A percentile compares a stretch with the other conserved stretches of the same genome.
These are phyloP conservation scores for Cenococcum geophilum DNA, from an alignment of 495 filamentous ascomycete genomes.

Conservation along the genomic window DNA sequence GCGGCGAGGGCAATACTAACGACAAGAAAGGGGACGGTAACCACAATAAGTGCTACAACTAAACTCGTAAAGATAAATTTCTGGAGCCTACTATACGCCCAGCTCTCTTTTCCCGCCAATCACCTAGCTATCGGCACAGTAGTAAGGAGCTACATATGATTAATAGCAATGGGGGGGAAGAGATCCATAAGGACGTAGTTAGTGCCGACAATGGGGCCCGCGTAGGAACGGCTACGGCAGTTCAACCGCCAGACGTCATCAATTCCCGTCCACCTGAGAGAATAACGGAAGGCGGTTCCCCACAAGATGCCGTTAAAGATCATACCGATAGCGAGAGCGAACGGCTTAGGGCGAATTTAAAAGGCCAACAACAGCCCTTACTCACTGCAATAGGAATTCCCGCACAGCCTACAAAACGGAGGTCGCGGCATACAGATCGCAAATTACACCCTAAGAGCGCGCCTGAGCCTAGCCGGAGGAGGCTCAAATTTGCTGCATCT, in stretches of 20 bases:
- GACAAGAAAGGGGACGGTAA: too few species aligned
- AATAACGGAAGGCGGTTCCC: neutral
- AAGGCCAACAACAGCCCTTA: too few species aligned
- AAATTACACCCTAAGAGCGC: neutral
- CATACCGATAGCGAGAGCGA: neutral
- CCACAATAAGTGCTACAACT: too few species aligned
- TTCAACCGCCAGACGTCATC: neutral
- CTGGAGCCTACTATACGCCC: neutral
- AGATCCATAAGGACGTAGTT: neutral
- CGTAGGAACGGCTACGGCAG: neutral
- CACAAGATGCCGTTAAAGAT: neutral
- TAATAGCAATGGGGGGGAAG: neutral
- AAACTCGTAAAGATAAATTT: neutral
- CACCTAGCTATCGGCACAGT: neutral
- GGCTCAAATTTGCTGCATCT: neutral
- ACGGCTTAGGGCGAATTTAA: neutral
- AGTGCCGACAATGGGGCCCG: neutral
- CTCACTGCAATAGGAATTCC: too few species aligned
- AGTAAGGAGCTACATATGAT: neutral
- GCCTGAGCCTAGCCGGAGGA: neutral
- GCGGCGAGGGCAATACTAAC: too few species aligned
- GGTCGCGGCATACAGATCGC: neutral
- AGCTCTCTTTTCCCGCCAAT: too few species aligned
- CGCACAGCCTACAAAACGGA: neutral
- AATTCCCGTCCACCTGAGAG: neutral